Base-by-base conservation (phyloP, 805 yeast genomes). In the Yarrowia bubula region DNA sequence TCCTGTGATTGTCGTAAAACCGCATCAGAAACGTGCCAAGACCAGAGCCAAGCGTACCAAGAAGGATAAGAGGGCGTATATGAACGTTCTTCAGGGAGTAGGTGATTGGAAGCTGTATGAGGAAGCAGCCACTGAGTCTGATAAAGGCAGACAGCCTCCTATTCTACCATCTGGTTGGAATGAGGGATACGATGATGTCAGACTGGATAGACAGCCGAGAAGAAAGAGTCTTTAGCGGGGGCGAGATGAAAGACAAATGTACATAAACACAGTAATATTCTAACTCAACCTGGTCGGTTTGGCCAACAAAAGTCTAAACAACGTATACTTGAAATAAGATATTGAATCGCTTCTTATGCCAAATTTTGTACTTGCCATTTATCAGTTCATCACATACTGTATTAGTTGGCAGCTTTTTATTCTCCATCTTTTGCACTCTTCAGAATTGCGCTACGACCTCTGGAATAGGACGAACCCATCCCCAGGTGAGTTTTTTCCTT, bases 1-100 rank as follows among this genome's bases (percentile, higher is more conserved):
- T 7, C 84, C 84, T 0, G 82, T 80, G 1, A 72, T 80, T 42
- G 80, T 81, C 3, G 80, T 81, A 35, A 77, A 78, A 38, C 82
- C 82, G 10, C 68, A 70, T 33, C 75, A 75, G 37, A 76, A 74
- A 55, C 73, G 76, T 8, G 71, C 70, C 47, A 73, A 71, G 64
- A 69, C 68, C 48, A 72, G 73, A 64, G 72, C 69, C 4, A 74
- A 74, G 67, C 71, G 78, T n/a, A 31, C 32, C 41, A 35, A 7
- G 15, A 48, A 48, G 9, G 3, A 48, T 14, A 48, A 18, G 28
- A 15, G 41, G 18, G 32, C 41, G 8, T 48, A 48, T 13, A 33
- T 18, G 55, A 41, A 35, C 31, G 55, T 48, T n/a, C 41, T 48
- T 2, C 41, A 48, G 17, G 41, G 55, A 13, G 55, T 8, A 8